phyloP scores from a whole-genome alignment of 1,284 basidiomycete species.

The Pascua guehoae region DNA sequence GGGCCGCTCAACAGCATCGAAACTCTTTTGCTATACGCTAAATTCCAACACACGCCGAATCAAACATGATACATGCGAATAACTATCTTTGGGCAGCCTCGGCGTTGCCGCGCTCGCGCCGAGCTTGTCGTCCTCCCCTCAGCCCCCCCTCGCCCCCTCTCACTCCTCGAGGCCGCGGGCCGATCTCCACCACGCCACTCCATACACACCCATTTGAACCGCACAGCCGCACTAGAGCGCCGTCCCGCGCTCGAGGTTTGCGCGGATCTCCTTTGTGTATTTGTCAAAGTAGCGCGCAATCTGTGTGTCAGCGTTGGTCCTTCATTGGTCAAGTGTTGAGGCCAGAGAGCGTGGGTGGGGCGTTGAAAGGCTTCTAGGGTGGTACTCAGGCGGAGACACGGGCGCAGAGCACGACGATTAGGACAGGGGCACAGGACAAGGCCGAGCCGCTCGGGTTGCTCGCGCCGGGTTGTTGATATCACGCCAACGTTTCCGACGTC shows the following conservation, averaged over 20 bases:
- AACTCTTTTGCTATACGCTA: slow-evolving; percentile 22
- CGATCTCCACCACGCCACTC: neutral
- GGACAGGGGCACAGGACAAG: no score
- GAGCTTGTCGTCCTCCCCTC: neutral
- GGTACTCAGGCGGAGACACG: no score
- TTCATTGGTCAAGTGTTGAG: no score
- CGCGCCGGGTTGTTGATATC: no score
- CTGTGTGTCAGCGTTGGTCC: no score
- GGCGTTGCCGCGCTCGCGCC: neutral
- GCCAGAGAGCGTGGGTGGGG: no score
- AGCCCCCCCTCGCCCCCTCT: neutral
- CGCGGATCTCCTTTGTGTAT: slow-evolving; percentile 90
- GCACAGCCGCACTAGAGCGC: slow-evolving; percentile 59
- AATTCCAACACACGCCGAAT: slow-evolving; percentile 47
- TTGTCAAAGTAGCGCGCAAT: slow-evolving; percentile 95
- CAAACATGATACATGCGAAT: slow-evolving; percentile 12
- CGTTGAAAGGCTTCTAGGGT: no score
- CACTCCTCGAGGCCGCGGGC: neutral
- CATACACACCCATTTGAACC: neutral
- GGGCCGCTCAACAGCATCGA: no score
- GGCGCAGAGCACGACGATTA: no score
- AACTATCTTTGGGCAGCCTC: neutral
- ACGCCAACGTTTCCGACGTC: no score
- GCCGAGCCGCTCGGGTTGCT: no score
- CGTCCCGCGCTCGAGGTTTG: slow-evolving; percentile 92